Evolutionary conservation across 2,329 filamentous ascomycete genomes (phyloP).

Genomic region (Aspergillus cejpii): DNA sequence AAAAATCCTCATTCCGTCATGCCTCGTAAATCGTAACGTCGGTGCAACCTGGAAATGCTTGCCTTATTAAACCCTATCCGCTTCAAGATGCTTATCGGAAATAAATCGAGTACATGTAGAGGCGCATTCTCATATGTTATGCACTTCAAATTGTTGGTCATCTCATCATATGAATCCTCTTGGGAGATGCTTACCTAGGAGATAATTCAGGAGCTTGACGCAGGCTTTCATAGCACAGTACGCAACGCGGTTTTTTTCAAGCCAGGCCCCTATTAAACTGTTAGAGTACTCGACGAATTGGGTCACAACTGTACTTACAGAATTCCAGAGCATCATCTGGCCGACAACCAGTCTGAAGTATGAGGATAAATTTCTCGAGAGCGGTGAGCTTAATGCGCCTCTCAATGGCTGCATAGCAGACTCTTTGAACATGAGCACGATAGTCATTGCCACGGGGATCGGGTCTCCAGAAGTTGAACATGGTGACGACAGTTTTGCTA

Average conservation of each 20-base stretch:
- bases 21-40: neutral
- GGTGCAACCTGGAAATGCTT: neutral
- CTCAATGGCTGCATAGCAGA: constrained; percentile 22
- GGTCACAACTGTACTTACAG: constrained; percentile 18
- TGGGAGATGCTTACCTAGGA: too few species aligned
- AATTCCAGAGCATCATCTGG: constrained; percentile 20
- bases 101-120: neutral
- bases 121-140: too few species aligned
- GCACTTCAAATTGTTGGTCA: too few species aligned
- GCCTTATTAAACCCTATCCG: neutral
- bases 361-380: constrained; percentile 17
- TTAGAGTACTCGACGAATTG: constrained; percentile 6
- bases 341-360: constrained; percentile 13
- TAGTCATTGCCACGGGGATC: constrained; percentile 15
- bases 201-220: constrained; percentile 10
- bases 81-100: neutral
- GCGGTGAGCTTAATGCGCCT: constrained; percentile 13
- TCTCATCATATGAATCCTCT: too few species aligned
- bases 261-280: constrained; percentile 17
- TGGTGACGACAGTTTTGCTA: constrained; percentile 15
- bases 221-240: constrained; percentile 22
- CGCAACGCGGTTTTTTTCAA: constrained; percentile 14
- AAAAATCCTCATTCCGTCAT: neutral
- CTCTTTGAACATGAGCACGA: constrained; percentile 13
- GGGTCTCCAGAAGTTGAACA: constrained; percentile 18